A percentile compares a stretch with the other conserved stretches of the same genome.
phyloP scores from a whole-genome alignment of 108 stramenopile species.

The Skeletonema grethae region DNA sequence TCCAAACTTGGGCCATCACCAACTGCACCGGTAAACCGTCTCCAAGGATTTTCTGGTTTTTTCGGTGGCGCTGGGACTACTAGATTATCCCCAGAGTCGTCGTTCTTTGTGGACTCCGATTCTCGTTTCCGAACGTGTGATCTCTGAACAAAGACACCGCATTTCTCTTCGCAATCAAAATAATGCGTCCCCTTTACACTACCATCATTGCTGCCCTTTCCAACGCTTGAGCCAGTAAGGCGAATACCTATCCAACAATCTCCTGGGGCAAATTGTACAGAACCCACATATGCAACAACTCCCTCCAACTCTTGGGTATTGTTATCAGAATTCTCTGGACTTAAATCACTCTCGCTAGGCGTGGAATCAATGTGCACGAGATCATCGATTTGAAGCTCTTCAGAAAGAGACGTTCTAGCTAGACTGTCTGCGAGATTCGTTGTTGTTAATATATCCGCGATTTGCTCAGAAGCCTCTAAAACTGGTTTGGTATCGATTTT shows the following conservation, averaged over 20 bases:
- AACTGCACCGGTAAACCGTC: neutral
- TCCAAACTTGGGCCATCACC: slow-evolving; percentile 27
- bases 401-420: neutral
- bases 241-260: slow-evolving; percentile 84
- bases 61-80: neutral
- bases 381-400: slow-evolving; percentile 22
- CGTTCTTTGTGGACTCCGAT: neutral
- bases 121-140: slow-evolving; percentile 10
- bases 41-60: neutral
- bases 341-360: neutral
- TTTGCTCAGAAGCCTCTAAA: neutral
- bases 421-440: neutral
- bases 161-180: slow-evolving; percentile 32
- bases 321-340: neutral
- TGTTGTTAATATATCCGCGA: neutral
- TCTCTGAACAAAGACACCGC: slow-evolving; percentile 36
- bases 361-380: slow-evolving; percentile 15
- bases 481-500: neutral
- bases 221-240: slow-evolving; percentile 68
- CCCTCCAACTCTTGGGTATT: slow-evolving; percentile 55
- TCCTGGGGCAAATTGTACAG: slow-evolving; percentile 65
- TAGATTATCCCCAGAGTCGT: slow-evolving; percentile 7
- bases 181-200: slow-evolving; percentile 18
- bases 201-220: slow-evolving; percentile 22
- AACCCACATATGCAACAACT: slow-evolving; percentile 66